phyloP scores from a whole-genome alignment of 139 green algal species.

The Asterochloris erici region DNA sequence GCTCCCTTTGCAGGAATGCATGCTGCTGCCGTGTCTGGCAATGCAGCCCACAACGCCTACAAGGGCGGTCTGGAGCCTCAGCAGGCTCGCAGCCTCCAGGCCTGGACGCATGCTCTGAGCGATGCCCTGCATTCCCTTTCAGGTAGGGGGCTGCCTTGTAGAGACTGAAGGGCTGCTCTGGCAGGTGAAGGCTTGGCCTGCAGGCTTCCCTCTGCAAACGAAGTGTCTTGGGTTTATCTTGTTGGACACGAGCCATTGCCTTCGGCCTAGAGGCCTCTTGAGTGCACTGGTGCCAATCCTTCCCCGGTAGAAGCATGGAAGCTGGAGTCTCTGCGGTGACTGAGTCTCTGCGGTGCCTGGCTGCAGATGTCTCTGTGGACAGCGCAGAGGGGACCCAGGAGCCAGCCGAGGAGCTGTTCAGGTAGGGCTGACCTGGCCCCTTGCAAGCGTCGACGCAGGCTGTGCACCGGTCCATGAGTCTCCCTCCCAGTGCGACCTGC shows the following conservation, averaged over 20 bases:
- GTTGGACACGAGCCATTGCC: neutral
- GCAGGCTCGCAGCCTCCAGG: slow-evolving; percentile 49
- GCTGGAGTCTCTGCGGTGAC: too few relatives aligned
- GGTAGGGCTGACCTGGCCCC: neutral
- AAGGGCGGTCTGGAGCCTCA: slow-evolving; percentile 76
- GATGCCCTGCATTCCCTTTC: neutral
- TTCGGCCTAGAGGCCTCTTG: neutral
- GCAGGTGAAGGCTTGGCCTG: neutral
- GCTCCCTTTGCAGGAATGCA: slow-evolving; percentile 65
- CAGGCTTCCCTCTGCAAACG: neutral
- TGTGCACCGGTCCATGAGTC: neutral
- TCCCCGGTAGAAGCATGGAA: neutral
- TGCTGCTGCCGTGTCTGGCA: slow-evolving; percentile 65
- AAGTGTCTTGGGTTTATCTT: neutral
- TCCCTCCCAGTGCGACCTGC: neutral
- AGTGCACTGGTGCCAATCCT: neutral
- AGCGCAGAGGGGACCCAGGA: neutral
- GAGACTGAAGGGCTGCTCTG: too few relatives aligned
- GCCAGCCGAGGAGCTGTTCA: slow-evolving; percentile 21
- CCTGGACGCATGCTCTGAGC: slow-evolving; percentile 47
- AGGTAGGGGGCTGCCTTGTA: too few relatives aligned
- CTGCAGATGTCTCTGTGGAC: too few relatives aligned
- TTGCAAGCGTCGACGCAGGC: neutral
- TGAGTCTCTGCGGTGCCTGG: too few relatives aligned
- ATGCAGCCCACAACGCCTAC: slow-evolving; percentile 82